A percentile compares a stretch with the other conserved stretches of the same genome.
Evolutionary conservation across 2,329 filamentous ascomycete species (phyloP).

Genomic region (Seiridium unicorne): DNA sequence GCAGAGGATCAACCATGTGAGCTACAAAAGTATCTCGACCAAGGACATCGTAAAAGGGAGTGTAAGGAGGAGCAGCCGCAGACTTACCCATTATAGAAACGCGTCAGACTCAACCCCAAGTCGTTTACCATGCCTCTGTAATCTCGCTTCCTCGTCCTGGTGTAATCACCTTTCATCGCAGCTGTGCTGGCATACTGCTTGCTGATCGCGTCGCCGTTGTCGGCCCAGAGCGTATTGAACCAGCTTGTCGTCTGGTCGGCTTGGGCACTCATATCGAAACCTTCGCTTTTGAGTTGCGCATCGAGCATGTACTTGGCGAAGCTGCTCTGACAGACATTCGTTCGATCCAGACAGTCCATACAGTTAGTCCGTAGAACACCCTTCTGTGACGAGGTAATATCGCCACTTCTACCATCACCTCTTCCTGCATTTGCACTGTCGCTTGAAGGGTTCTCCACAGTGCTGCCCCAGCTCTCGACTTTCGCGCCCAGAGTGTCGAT

Average conservation of each 20-base stretch:
- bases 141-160: slow-evolving; percentile 84
- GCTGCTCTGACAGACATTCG: slow-evolving; percentile 92
- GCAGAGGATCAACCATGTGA: neutral
- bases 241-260: slow-evolving; percentile 78
- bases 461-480: slow-evolving; percentile 72
- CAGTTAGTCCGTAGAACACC: slow-evolving; percentile 93
- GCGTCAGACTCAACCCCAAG: slow-evolving; percentile 80
- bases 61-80: neutral
- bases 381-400: slow-evolving; percentile 52
- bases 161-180: slow-evolving; percentile 95
- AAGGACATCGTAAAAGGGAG: neutral
- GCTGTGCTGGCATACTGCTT: slow-evolving; percentile 95
- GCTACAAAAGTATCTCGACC: neutral
- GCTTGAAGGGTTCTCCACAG: slow-evolving; percentile 42
- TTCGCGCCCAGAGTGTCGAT: slow-evolving; percentile 67
- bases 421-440: neutral
- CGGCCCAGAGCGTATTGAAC: slow-evolving; percentile 97
- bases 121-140: slow-evolving; percentile 91
- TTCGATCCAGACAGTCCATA: slow-evolving; percentile 97
- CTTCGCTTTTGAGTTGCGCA: slow-evolving; percentile 71
- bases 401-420: slow-evolving; percentile 28
- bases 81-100: slow-evolving; percentile 65
- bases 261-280: slow-evolving; percentile 73
- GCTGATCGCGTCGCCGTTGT: slow-evolving; percentile 94
- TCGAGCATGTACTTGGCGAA: slow-evolving; percentile 83